Conservation (phyloP, 1,139 yeast genomes). For the Blastobotrys elegans region DNA sequence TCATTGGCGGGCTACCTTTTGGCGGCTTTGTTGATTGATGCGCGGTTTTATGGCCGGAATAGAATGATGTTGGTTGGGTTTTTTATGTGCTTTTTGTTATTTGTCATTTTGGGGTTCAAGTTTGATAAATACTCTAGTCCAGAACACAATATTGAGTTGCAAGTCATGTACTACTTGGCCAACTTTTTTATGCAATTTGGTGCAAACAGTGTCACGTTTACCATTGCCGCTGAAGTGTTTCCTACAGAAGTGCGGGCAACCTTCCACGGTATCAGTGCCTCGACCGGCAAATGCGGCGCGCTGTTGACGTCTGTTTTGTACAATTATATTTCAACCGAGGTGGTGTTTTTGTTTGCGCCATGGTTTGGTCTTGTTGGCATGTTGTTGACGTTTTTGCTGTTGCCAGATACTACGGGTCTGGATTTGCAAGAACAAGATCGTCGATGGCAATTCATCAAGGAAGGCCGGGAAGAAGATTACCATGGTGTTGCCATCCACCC, state of each 20-base stretch:
- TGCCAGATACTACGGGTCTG: constrained; percentile 38
- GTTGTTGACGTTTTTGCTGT: constrained; percentile 32
- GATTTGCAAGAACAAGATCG: constrained; percentile 38
- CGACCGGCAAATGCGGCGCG: constrained; percentile 94
- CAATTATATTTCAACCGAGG: constrained; percentile 34
- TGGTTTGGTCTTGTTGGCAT: constrained; percentile 39
- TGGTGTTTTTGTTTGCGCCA: constrained; percentile 36
- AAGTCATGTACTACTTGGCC: constrained; percentile 56
- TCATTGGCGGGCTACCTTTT: constrained; percentile 65
- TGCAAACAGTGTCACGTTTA: constrained; percentile 93
- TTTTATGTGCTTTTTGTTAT: constrained; percentile 51
- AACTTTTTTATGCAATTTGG: constrained; percentile 70
- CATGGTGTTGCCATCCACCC: constrained; percentile 38
- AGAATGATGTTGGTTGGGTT: constrained; percentile 57
- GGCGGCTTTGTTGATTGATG: constrained; percentile 54
- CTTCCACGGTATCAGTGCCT: constrained; percentile 97
- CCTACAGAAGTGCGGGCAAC: constrained; percentile 98
- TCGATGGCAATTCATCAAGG: constrained; percentile 33
- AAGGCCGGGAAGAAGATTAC: constrained; percentile 35
- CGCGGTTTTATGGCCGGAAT: constrained; percentile 51
- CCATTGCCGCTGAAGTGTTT: constrained; percentile 94
- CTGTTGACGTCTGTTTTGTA: constrained; percentile 78
- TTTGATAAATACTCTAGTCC: constrained; percentile 43
- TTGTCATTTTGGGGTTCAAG: constrained; percentile 60
- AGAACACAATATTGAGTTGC: constrained; percentile 49